Evolutionary conservation across 2,329 filamentous ascomycete species (phyloP), one percentile per base, ranked within the genome.

Genomic region (Bipolaris sorokiniana): DNA sequence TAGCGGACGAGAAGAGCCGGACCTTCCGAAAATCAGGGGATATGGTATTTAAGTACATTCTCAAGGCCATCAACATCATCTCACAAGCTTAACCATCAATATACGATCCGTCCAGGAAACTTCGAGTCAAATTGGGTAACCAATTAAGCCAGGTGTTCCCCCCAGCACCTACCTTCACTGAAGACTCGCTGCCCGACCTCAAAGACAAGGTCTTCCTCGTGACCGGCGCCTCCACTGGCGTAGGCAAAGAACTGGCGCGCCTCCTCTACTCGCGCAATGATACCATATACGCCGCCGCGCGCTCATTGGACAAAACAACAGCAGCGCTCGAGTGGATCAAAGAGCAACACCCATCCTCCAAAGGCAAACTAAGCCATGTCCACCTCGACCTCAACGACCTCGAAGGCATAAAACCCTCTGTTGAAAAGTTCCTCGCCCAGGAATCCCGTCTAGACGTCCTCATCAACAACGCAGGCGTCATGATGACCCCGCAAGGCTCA

Each of bases 271-370:
- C 74, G 11, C 79, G 78, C 34, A 82, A 84, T 52, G 84, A 77
- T 34, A 84, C 76, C 1, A 80, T 87, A n/a, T 87, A 86, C 69
- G 69, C 85, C 23, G 83, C 83, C 4, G 79, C 80, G 2, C 82
- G 84, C 28, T 80, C 72, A 3, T 65, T 76, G 33, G 57, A 63
- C 15, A 57, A 58, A 16, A 48, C 59, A 9, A 69, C 77, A n/a
- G 83, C 82, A 59, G 82, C 76, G 11, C 68, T 71, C 2, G 58
- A 68, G 0, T 82, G 82, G 37, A 82, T 87, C 44, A 67, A 73
- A 4, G 46, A 56, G 15, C 16, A 48, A 5, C 0, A 61, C 65
- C 33, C 80, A 73, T 20, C 36, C 9, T 61, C 62, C 15, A 51
- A 49, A 23, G 62, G 62, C 3, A 48, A 47, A 6, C 54, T 75